These are phyloP conservation scores for Chamaecrista fasciculata DNA, from an alignment of 306 rosid species.

Conservation along the genomic window DNA sequence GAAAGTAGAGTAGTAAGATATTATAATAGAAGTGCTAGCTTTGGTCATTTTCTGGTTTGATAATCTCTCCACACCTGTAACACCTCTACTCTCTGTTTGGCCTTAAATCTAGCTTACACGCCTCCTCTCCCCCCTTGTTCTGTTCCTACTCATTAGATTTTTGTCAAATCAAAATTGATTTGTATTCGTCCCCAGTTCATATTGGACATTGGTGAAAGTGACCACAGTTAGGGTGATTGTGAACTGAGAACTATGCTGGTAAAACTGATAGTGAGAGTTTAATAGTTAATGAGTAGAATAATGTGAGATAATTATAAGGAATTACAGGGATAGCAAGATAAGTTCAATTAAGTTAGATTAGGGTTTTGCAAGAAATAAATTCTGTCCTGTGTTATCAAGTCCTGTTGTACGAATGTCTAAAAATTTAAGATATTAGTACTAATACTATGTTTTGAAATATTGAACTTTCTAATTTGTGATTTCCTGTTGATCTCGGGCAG, in stretches of 20 bases:
- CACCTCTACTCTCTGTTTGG: conserved; percentile 6
- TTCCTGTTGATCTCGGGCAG: not conserved
- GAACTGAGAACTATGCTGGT: not conserved
- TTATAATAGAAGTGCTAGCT: conserved; percentile 6
- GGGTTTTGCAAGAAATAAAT: not conserved
- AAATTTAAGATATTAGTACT: not conserved
- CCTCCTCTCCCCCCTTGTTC: conserved; percentile 14
- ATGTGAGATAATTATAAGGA: not conserved
- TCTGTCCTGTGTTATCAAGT: not conserved
- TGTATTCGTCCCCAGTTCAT: not conserved
- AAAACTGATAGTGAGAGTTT: not conserved
- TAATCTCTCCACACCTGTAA: not conserved
- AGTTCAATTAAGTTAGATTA: not conserved
- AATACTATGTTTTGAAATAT: not conserved
- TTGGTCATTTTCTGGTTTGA: conserved; percentile 5
- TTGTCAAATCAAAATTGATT: conserved; percentile 17
- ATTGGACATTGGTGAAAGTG: not conserved
- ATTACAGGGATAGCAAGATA: not conserved
- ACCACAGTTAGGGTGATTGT: not conserved
- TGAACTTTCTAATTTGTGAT: not conserved
- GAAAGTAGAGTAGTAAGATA: not conserved
- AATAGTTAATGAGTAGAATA: not conserved
- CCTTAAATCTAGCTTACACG: conserved; percentile 18
- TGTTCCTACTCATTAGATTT: conserved; percentile 5
- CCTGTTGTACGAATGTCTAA: not conserved